Base-by-base conservation (phyloP, 163 green algal genomes). In the Trebouxia gelatinosa region DNA sequence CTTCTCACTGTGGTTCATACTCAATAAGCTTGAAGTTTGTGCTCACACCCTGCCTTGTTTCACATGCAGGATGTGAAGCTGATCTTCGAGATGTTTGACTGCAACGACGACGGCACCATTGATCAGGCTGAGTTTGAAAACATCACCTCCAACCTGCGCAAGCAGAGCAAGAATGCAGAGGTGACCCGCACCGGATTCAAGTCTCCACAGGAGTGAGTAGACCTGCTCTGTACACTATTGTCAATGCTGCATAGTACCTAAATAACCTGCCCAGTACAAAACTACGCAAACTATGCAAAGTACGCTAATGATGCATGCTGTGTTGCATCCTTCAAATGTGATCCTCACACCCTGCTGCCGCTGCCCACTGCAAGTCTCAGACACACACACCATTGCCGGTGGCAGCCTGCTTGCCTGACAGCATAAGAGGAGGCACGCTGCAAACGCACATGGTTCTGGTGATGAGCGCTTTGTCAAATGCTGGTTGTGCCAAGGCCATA, bases 1-100 rank as follows among this genome's bases (percentile, higher is more conserved):
- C n/a, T 70, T 17, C 19, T 70, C 29, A 16, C 13, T 70, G 11
- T 21, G 59, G 17, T 35, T 37, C 46, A 23, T 39, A 31, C n/a
- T 70, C 35, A 28, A 67, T 35, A 29, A 48, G 13, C 6, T 48
- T 26, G 11, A 43, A 11, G 5, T 77, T 28, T 54, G 2, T 23
- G 2, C 28, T 19, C 29, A 26, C 34, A 11, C n/a, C n/a, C n/a
- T n/a, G n/a, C n/a, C n/a, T n/a, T n/a, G n/a, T n/a, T n/a, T n/a
- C 71, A 9, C 21, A 2, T 80, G 70, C 78, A 85, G 67, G 87
- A 93, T 62, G 82, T 92, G 19, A 57, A 85, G 32, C 80, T 87
- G 19, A 86, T 90, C 0, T 96, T 95, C 75, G 68, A 87, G 16
- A 83, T 96, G 70, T 82, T 95, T 62, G 85, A 90, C 64, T 68